These are phyloP conservation scores for Populus hybrid DNA, from an alignment of 441 rosid genomes.

Conservation along the genomic window DNA sequence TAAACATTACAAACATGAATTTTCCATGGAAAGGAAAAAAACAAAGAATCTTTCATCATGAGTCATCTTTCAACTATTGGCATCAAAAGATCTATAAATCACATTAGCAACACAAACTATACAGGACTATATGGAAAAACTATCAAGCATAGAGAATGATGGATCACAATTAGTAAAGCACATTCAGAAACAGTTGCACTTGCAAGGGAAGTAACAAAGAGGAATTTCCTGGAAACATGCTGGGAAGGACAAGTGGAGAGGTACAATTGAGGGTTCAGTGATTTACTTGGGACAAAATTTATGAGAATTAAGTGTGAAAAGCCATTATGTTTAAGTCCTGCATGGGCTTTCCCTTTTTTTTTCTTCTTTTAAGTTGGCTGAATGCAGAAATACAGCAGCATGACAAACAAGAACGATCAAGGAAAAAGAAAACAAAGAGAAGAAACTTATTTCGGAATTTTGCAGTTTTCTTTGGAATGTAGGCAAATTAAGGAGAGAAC, in stretches of 20 bases:
- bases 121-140: not conserved
- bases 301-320: not conserved
- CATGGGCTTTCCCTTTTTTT: not conserved
- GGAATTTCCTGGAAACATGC: not conserved
- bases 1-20: not conserved
- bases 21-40: not conserved
- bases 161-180: not conserved
- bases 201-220: not conserved
- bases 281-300: not conserved
- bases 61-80: not conserved
- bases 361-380: not conserved
- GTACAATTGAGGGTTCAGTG: not conserved
- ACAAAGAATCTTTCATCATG: not conserved
- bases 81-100: not conserved
- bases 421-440: not conserved
- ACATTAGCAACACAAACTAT: not conserved
- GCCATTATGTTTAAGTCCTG: not conserved
- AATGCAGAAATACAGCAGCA: not conserved
- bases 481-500: slow-evolving; percentile 1
- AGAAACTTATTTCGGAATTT: not conserved
- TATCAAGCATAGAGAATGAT: not conserved
- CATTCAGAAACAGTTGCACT: not conserved
- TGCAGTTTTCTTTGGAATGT: not conserved
- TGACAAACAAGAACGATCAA: not conserved
- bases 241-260: not conserved